Base-by-base conservation (phyloP, 2,329 filamentous ascomycete genomes). In the Periconia sp. region DNA sequence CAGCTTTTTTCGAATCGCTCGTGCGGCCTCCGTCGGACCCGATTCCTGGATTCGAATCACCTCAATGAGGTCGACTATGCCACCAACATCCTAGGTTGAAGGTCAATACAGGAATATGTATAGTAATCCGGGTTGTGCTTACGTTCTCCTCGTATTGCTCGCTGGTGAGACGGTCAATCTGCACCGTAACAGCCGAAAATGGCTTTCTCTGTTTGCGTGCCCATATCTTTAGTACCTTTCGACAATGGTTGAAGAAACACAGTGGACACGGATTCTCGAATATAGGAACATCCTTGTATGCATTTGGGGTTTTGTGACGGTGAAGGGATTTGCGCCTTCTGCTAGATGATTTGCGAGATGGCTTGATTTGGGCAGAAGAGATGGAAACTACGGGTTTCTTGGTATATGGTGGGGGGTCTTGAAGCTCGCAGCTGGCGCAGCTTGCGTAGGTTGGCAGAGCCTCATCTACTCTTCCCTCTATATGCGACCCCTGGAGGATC, bases 1-100 rank as follows among this genome's bases (percentile, higher is more conserved):
- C 80, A 99, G 83, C 77, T 97, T 97, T 82, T 99, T 99, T 48
- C 94, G 85, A 59, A 99, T 82, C 34, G 94, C 92, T 64, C 94
- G 84, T 40, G 92, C 90, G 46, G 92, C 92, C 76, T 99, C 94
- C 10, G 84, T 82, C 2, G 94, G 90, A 0, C 94, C 94, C 5
- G 88, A 88, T 18, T 82, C 80, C 72, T 99, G 94, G 46, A 99
- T 84, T 54, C 88, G 87, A 66, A 99, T 89, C 43, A 94, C 90
- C 71, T 99, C 94, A 52, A 97, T 89, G 17, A 99, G 83, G 61
- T 97, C 92, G 28, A 92, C 89, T 53, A 99, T 90, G 17, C 92
- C 94, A 59, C 89, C 87, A 25, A 95, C 78, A 68, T 97, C 65
- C 63, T 63, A 21, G 2, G 8, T 10, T 3, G 23, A 8, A 25